These are phyloP conservation scores for Aphanomyces astaci DNA, from an alignment of 352 stramenopile genomes.

Conservation along the genomic window DNA sequence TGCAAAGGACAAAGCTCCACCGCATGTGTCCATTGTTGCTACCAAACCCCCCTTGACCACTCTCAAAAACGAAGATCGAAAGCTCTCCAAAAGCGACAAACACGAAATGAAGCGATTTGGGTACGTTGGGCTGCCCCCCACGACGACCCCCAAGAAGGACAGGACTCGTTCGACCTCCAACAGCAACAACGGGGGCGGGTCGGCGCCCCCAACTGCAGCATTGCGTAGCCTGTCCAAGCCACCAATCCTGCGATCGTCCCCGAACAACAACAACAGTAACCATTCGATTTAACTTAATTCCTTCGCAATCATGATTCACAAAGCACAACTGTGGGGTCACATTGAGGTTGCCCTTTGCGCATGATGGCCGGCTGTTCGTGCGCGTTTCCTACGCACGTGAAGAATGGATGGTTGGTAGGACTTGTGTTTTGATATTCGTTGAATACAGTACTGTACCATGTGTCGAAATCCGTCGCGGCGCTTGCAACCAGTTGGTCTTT, in stretches of 20 bases:
- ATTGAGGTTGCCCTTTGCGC: too few relatives aligned
- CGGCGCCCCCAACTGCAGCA: too few relatives aligned
- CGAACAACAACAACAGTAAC: too few relatives aligned
- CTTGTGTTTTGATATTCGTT: too few relatives aligned
- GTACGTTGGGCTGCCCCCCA: not conserved
- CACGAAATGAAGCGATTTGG: not conserved
- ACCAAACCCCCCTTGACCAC: not conserved
- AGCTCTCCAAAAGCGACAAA: not conserved
- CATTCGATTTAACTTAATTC: too few relatives aligned
- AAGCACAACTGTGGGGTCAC: too few relatives aligned
- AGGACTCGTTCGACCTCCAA: not conserved
- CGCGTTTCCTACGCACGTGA: constrained; percentile 11
- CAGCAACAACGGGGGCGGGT: too few relatives aligned
- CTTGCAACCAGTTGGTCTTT: constrained; percentile 65
- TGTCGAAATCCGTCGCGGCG: constrained; percentile 74
- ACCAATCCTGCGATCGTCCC: not conserved
- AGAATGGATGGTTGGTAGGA: too few relatives aligned
- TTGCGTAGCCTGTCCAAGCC: not conserved
- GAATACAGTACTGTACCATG: too few relatives aligned
- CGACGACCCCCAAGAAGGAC: not conserved
- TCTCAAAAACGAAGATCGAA: not conserved
- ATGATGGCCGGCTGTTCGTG: not conserved
- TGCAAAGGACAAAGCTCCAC: not conserved
- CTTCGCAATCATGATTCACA: too few relatives aligned
- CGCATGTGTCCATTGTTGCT: not conserved